These are phyloP conservation scores for Trichosporon faecale DNA, from an alignment of 1,284 basidiomycete genomes.

Conservation along the genomic window DNA sequence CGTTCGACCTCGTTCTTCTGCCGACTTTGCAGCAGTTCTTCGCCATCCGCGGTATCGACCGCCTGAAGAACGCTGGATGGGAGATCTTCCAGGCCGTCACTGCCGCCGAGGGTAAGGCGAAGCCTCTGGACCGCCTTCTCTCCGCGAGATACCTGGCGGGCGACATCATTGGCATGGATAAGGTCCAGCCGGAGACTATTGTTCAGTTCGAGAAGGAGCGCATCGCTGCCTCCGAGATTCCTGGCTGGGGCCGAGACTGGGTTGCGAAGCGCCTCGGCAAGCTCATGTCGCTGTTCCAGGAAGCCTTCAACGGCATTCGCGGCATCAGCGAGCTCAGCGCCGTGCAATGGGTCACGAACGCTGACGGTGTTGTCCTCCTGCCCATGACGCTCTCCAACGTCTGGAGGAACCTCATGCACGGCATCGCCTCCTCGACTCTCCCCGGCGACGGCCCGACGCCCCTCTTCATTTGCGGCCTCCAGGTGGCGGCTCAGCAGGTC, in stretches of 20 bases:
- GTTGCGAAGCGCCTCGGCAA: constrained; percentile 35
- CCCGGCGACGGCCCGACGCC: constrained; percentile 23
- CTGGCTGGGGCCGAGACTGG: constrained; percentile 43
- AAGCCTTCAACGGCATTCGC: constrained; percentile 33
- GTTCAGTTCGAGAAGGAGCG: constrained; percentile 21
- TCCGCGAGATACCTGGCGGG: constrained; percentile 32
- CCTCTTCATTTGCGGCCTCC: constrained; percentile 28
- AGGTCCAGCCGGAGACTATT: constrained; percentile 9
- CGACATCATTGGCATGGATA: constrained; percentile 32
- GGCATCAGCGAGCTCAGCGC: constrained; percentile 30
- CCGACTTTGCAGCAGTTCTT: constrained; percentile 37
- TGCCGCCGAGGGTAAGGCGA: constrained; percentile 6
- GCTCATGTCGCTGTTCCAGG: constrained; percentile 38
- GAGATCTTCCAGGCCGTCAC: constrained; percentile 43
- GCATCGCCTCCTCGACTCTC: constrained; percentile 23
- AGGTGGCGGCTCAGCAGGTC: constrained; percentile 29
- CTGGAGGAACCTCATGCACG: constrained; percentile 42
- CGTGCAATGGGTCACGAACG: constrained; percentile 30
- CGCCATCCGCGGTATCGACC: constrained; percentile 38
- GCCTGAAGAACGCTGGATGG: constrained; percentile 42
- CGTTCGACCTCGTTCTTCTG: constrained; percentile 39
- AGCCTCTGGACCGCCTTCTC: constrained; percentile 37
- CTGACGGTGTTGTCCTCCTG: constrained; percentile 26
- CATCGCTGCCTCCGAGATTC: constrained; percentile 35
- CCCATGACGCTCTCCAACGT: constrained; percentile 32